These are phyloP conservation scores for Podaxis sp. DNA, from an alignment of 768 basidiomycete species.

Conservation along the genomic window DNA sequence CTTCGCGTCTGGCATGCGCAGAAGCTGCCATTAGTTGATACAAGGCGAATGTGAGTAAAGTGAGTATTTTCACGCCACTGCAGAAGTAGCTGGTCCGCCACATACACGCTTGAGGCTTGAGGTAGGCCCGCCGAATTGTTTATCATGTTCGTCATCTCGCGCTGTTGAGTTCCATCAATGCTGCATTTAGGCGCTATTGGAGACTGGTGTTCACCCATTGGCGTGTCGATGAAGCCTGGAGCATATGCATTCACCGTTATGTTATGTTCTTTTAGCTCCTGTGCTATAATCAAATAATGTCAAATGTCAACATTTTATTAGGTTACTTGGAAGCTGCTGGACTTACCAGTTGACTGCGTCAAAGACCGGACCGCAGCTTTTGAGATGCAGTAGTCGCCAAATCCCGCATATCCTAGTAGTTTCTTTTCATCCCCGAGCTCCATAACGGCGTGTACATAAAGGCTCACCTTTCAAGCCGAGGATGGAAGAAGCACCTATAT, in stretches of 20 bases:
- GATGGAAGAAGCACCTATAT: conserved; percentile 23
- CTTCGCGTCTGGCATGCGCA: not conserved
- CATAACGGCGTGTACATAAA: not conserved
- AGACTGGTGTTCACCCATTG: not conserved
- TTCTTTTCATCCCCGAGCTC: not conserved
- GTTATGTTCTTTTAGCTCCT: conserved; percentile 30
- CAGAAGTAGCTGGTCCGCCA: not conserved
- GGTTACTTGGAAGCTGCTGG: not conserved
- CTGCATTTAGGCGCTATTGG: not conserved
- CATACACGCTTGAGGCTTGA: not conserved
- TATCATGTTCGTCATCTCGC: not conserved
- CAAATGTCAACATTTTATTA: not conserved
- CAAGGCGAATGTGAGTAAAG: not conserved
- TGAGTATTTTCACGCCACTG: no score
- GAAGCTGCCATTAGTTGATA: not conserved
- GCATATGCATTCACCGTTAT: conserved; percentile 42
- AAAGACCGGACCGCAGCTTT: conserved; percentile 38
- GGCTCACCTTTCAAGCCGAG: conserved; percentile 23
- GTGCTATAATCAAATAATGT: conserved; percentile 19
- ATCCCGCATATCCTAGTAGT: not conserved
- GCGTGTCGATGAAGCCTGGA: conserved; percentile 22
- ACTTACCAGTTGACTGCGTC: conserved; percentile 33
- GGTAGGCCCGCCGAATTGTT: not conserved
- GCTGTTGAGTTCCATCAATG: not conserved
- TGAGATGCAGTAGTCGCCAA: conserved; percentile 25